Base-by-base conservation (phyloP, 495 filamentous ascomycete species). In the Penicillium paxilli region DNA sequence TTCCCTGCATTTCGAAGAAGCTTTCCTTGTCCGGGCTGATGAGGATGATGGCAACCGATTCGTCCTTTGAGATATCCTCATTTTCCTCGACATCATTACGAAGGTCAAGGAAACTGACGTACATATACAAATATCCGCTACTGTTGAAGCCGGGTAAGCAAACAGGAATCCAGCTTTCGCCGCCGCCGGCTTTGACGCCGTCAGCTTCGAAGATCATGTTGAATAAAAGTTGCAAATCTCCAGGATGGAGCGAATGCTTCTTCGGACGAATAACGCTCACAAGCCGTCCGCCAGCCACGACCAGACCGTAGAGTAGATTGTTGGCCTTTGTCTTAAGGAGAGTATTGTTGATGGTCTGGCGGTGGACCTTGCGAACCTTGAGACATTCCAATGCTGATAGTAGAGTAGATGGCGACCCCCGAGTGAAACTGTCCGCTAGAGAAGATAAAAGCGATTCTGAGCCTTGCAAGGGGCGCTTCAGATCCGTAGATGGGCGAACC, bases 131-230 rank as follows among this genome's bases (percentile, higher is more conserved):
- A 67, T 94, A 98, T n/a, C 95, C 95, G 44, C 85, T 88, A 63
- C 89, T 96, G 74, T 99, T 99, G 76, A 99, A 99, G 5, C 91
- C 92, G 9, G 95, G 95, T 9, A 99, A 81, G 60, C 95, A 98
- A 7, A 99, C 80, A 2, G 95, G 95, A 32, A 96, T 93, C 95
- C 95, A 98, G 61, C 92, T 96, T 68, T 99, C 95, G 14, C 92
- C 92, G 23, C 91, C 94, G 5, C 88, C 91, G 40, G 85, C 85
- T 57, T 91, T 91, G 63, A 99, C 86, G 30, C 89, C 87, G 38
- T 88, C 87, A 3, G 93, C 90, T 66, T 95, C 92, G 58, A 97
- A 98, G n/a, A 99, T 83, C 95, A 99, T 98, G 62, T 96, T 96
- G 79, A 99, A 98, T 23, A 99, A 87, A 24, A 99, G 83, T 57